A percentile compares a stretch with the other conserved stretches of the same genome.
Evolutionary conservation across 2,329 filamentous ascomycete genomes (phyloP).

Genomic region (Ophiostoma angusticollis): DNA sequence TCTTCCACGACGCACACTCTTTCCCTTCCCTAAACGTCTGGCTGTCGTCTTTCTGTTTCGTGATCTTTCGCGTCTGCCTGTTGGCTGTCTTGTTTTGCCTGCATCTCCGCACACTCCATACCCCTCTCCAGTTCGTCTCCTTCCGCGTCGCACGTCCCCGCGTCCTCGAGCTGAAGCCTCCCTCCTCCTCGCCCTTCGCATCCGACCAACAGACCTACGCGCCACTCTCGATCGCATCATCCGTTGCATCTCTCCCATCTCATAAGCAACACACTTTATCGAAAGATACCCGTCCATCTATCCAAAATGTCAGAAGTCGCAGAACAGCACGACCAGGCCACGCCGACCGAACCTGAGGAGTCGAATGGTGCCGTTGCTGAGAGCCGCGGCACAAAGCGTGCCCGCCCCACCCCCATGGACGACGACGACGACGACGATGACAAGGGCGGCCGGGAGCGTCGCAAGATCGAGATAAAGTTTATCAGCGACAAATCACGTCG

Average conservation of each 20-base stretch:
- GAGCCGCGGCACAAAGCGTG: constrained; percentile 78
- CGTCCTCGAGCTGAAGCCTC: too few relatives aligned
- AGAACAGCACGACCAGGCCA: constrained; percentile 64
- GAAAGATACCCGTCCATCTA: background rate
- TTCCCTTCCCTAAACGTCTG: constrained; percentile 2
- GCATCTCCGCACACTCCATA: too few relatives aligned
- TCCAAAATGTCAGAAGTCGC: constrained; percentile 64
- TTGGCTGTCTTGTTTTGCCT: background rate
- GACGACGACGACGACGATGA: constrained; percentile 97
- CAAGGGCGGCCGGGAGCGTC: constrained; percentile 91
- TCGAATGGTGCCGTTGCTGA: constrained; percentile 57
- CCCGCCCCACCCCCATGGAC: constrained; percentile 68
- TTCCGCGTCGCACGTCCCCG: too few relatives aligned
- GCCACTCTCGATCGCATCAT: background rate
- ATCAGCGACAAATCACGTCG: constrained; percentile 99
- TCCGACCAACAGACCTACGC: background rate
- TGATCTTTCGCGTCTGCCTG: constrained; percentile 26
- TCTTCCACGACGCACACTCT: background rate
- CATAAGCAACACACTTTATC: background rate
- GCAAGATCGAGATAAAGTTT: constrained; percentile 99
- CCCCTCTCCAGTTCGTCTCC: too few relatives aligned
- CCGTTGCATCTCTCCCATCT: background rate
- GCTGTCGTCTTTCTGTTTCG: constrained; percentile 29
- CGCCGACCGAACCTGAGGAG: constrained; percentile 62
- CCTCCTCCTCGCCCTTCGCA: too few relatives aligned